Percentiles rank a stretch among this genome's conserved stretches.
These are phyloP conservation scores for Phytophthora fragariaefolia DNA, from an alignment of 352 stramenopile genomes.

Conservation along the genomic window DNA sequence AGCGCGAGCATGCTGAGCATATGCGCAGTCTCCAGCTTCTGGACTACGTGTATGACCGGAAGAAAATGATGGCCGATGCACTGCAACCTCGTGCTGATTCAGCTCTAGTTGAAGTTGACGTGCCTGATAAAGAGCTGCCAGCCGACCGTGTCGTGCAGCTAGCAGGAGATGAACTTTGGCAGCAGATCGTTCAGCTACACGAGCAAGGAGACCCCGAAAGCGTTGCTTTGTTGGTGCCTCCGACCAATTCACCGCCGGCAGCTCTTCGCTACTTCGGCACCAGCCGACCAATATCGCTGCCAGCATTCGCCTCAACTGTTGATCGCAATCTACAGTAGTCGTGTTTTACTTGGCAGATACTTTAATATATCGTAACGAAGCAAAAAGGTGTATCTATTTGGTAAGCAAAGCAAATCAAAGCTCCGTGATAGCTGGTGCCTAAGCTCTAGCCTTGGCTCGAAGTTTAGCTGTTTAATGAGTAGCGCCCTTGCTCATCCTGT, in stretches of 20 bases:
- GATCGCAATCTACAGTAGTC: slow-evolving; percentile 39
- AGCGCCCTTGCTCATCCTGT: slow-evolving; percentile 71
- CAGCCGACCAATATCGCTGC: slow-evolving; percentile 44
- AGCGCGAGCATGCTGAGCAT: slow-evolving; percentile 70
- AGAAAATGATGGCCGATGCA: slow-evolving; percentile 53
- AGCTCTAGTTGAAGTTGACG: slow-evolving; percentile 55
- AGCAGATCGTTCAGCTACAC: slow-evolving; percentile 48
- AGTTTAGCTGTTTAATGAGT: slow-evolving; percentile 50
- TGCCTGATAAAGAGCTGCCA: slow-evolving; percentile 37
- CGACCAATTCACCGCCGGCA: slow-evolving; percentile 67
- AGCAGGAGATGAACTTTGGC: slow-evolving; percentile 57
- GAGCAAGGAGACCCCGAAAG: slow-evolving; percentile 40
- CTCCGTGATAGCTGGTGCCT: slow-evolving; percentile 18
- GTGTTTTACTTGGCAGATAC: slow-evolving; percentile 7
- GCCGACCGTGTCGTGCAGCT: slow-evolving; percentile 40
- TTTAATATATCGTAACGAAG: slow-evolving; percentile 16
- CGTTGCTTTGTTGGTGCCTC: slow-evolving; percentile 55
- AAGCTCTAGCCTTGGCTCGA: slow-evolving; percentile 1
- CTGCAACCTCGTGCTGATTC: slow-evolving; percentile 59
- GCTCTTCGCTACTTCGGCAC: slow-evolving; percentile 70
- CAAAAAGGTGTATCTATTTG: slow-evolving; percentile 56
- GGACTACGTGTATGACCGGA: slow-evolving; percentile 76
- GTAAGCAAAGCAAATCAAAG: slow-evolving; percentile 36
- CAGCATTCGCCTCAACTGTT: slow-evolving; percentile 58
- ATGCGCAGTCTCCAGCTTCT: slow-evolving; percentile 76